Base-by-base conservation (phyloP, 306 rosid genomes). In the Aeschynomene evenia region DNA sequence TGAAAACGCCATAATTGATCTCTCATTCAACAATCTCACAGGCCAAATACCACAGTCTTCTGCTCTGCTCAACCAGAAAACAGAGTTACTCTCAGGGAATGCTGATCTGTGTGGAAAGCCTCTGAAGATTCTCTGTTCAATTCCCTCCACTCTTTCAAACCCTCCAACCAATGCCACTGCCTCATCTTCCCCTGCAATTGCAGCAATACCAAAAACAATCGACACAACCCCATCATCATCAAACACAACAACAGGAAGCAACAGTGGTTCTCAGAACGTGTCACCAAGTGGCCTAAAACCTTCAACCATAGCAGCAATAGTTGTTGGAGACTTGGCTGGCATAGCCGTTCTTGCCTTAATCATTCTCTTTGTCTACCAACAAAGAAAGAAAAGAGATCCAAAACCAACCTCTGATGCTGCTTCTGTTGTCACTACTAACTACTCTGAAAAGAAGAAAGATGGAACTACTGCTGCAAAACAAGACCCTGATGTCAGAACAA, bases 31-130 rank as follows among this genome's bases (percentile, higher is more conserved):
- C 82, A 87, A 85, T 57, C 82, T 94, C 31, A 81, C 87, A 5
- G 97, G 99, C 7, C 69, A 83, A 20, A 77, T 94, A 63, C 97
- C 99, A 12, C 80, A 80, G 7, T 73, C 92, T 3, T 20, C 5
- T 7, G 80, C 91, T 80, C 69, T 85, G 57, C 72, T 82, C 10
- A 72, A 65, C 65, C 97, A 85, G 78, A 88, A 87, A 58, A 42
- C 81, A 3, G 90, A 84, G 63, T 68, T 16, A 3, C 71, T 87
- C 21, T 73, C 85, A 0, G 97, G 99, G n/a, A 94, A 94, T 53
- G 67, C 65, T 54, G 82, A 84, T 68, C 90, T 94, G 0, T 94
- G 99, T 9, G 99, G 99, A 13, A 91, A 88, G 69, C 99, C 97
- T 40, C 68, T 88, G 63, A 83, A 85, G 78, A 80, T 54, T 23